phyloP scores from a whole-genome alignment of 176 grass and related monocot species.

The Saccharum officinarum region DNA sequence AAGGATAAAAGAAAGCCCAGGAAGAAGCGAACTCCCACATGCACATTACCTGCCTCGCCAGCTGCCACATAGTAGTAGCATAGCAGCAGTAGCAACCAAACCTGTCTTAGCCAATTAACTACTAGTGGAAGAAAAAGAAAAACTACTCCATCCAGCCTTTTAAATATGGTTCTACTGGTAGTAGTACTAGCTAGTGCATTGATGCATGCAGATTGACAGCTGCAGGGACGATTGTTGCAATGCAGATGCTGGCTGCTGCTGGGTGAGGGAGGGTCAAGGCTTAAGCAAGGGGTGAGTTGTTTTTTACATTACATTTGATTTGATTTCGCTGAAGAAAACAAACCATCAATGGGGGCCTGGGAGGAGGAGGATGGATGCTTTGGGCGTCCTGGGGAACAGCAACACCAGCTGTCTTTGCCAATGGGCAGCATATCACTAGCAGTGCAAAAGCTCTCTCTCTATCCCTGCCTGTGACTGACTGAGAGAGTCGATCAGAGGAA shows the following conservation, averaged over 20 bases:
- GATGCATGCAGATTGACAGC: slow-evolving; percentile 16
- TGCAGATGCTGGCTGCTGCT: neutral
- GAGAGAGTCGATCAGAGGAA: neutral
- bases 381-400: slow-evolving; percentile 55
- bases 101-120: neutral
- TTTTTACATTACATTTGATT: neutral
- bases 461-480: neutral
- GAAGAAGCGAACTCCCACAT: too few species aligned
- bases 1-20: too few species aligned
- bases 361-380: neutral
- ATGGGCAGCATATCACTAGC: slow-evolving; percentile 33
- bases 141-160: neutral
- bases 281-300: slow-evolving; percentile 12
- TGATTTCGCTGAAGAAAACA: slow-evolving; percentile 11
- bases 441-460: slow-evolving; percentile 15
- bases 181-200: neutral
- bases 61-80: too few species aligned
- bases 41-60: too few species aligned
- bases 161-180: neutral
- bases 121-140: neutral
- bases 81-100: too few species aligned
- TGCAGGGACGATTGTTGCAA: slow-evolving; percentile 16
- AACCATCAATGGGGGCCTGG: neutral
- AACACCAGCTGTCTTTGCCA: slow-evolving; percentile 37
- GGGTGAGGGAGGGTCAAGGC: neutral